Conservation (phyloP, 78 protist species). For the Emiliania huxleyi region DNA sequence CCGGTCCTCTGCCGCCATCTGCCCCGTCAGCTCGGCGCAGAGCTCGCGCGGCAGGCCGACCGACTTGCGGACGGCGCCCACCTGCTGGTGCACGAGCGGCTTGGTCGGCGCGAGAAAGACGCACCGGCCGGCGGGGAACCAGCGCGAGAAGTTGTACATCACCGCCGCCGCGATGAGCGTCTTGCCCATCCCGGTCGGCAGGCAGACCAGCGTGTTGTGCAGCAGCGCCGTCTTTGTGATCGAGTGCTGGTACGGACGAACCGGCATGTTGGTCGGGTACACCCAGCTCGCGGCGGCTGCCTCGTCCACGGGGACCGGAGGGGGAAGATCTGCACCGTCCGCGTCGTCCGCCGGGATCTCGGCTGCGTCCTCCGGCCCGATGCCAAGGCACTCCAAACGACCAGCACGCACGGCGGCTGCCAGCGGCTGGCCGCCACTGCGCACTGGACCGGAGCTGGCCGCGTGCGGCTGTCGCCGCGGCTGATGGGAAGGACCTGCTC, state of each 20-base stretch:
- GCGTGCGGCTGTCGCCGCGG: too few relatives aligned
- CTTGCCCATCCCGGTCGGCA: slow-evolving; percentile 97
- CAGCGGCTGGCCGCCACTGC: too few relatives aligned
- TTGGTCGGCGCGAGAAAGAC: slow-evolving; percentile 95
- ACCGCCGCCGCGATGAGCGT: slow-evolving; percentile 94
- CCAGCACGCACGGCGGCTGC: too few relatives aligned
- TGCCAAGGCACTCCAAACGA: too few relatives aligned
- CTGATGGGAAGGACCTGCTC: too few relatives aligned
- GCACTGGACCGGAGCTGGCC: too few relatives aligned
- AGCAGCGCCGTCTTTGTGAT: not conserved
- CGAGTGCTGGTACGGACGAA: slow-evolving; percentile 7
- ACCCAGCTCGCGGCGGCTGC: not conserved
- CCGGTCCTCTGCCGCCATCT: not conserved
- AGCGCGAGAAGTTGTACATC: slow-evolving; percentile 84
- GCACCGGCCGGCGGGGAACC: slow-evolving; percentile 89
- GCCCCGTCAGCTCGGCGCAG: slow-evolving; percentile 65
- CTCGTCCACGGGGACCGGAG: too few relatives aligned
- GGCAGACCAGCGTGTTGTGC: slow-evolving; percentile 53
- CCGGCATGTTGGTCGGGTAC: not conserved
- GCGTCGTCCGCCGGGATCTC: too few relatives aligned
- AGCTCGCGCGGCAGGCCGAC: slow-evolving; percentile 44
- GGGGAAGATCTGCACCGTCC: too few relatives aligned
- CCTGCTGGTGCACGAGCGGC: slow-evolving; percentile 92
- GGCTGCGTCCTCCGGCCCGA: too few relatives aligned
- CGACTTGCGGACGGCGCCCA: slow-evolving; percentile 67